Evolutionary conservation across 148 eudicot species (phyloP).

Genomic region (Diospyros kaki): DNA sequence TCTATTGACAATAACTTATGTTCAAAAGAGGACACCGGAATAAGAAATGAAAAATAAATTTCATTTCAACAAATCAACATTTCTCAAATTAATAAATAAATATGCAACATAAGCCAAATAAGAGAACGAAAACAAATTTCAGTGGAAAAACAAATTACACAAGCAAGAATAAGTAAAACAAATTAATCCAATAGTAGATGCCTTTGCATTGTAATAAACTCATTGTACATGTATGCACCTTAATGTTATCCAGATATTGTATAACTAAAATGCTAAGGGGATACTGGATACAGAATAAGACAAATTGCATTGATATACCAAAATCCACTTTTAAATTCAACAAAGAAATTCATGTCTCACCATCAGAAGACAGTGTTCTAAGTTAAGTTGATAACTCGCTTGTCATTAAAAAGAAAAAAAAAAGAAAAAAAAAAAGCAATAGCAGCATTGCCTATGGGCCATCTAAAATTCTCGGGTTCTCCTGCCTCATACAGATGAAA

Average conservation of each 20-base stretch:
- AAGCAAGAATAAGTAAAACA: background rate
- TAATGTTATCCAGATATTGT: background rate
- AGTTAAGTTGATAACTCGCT: background rate
- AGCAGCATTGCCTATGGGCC: background rate
- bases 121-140: background rate
- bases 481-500: background rate
- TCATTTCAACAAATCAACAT: background rate
- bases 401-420: background rate
- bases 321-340: background rate
- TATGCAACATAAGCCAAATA: slow-evolving; percentile 4
- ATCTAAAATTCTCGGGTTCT: background rate
- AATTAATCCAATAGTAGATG: background rate
- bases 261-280: background rate
- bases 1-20: slow-evolving; percentile 88
- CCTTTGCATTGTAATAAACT: background rate
- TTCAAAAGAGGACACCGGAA: slow-evolving; percentile 91
- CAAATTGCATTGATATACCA: background rate
- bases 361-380: background rate
- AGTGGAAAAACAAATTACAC: background rate
- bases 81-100: background rate
- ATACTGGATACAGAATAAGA: background rate
- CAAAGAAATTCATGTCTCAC: background rate
- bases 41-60: slow-evolving; percentile 13
- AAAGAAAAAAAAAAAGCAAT: background rate
- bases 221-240: background rate